Evolutionary conservation across 768 basidiomycete genomes (phyloP).

Genomic region (Tricholoma bakamatsutake): DNA sequence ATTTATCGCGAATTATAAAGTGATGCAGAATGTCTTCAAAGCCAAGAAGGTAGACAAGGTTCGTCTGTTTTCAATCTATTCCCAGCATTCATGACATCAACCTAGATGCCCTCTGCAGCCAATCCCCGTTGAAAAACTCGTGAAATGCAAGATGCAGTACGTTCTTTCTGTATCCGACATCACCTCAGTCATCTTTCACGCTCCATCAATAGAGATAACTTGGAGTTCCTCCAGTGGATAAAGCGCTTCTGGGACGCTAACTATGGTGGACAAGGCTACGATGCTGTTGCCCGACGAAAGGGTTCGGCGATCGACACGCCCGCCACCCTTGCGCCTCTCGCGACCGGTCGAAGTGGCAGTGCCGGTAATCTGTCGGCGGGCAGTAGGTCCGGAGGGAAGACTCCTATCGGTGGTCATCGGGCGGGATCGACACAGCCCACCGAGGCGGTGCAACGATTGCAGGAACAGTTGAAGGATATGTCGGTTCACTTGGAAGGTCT

Average conservation of each 20-base stretch:
- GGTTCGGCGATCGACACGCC: constrained; percentile 74
- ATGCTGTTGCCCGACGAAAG: constrained; percentile 74
- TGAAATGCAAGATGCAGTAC: constrained; percentile 99
- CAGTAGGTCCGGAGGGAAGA: constrained; percentile 59
- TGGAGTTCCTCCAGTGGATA: constrained; percentile 97
- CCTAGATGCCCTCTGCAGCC: constrained; percentile 47
- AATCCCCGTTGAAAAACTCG: constrained; percentile 89
- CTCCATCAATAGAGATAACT: constrained; percentile 67
- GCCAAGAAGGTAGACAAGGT: constrained; percentile 92
- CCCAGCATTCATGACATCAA: constrained; percentile 4
- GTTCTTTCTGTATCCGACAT: constrained; percentile 24
- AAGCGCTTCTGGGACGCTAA: constrained; percentile 95
- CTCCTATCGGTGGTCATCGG: constrained; percentile 66
- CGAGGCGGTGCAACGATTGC: constrained; percentile 63
- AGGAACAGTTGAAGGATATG: constrained; percentile 78
- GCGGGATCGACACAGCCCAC: constrained; percentile 60
- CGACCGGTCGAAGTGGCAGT: constrained; percentile 32
- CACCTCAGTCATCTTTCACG: not conserved
- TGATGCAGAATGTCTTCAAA: constrained; percentile 91
- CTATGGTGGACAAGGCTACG: constrained; percentile 83
- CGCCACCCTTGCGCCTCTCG: constrained; percentile 70
- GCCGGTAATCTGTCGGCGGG: constrained; percentile 15
- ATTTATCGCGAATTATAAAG: constrained; percentile 91
- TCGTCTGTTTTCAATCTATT: constrained; percentile 15
- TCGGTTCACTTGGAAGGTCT: constrained; percentile 78